Evolutionary conservation across 495 filamentous ascomycete genomes (phyloP).

Genomic region (Annulohypoxylon maeteangense): DNA sequence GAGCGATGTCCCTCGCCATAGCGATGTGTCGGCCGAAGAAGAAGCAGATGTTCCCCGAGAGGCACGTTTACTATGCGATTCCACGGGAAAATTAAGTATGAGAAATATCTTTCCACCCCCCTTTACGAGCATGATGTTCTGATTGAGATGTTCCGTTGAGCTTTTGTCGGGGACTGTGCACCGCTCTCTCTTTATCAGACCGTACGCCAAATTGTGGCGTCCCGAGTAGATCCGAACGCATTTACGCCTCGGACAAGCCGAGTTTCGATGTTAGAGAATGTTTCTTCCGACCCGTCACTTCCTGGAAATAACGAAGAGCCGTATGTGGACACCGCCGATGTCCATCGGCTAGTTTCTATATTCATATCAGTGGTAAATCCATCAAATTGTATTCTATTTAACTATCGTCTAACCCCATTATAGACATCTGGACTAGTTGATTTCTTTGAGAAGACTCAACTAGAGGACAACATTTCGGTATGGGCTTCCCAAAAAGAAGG

Average conservation of each 20-base stretch:
- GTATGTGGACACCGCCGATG: conserved; percentile 24
- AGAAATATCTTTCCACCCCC: background rate
- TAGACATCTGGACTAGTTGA: conserved; percentile 54
- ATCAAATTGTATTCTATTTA: background rate
- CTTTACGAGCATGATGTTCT: background rate
- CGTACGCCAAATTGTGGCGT: conserved; percentile 72
- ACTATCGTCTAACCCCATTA: conserved; percentile 12
- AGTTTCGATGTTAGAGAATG: conserved; percentile 71
- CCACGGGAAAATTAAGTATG: conserved; percentile 66
- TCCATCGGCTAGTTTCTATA: conserved; percentile 42
- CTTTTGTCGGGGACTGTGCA: conserved; percentile 76
- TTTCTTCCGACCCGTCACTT: conserved; percentile 33
- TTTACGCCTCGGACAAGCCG: conserved; percentile 73
- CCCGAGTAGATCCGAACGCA: conserved; percentile 67
- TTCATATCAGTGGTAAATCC: conserved; percentile 51
- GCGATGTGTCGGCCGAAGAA: conserved; percentile 47
- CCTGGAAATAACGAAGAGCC: conserved; percentile 30
- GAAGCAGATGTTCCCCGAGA: conserved; percentile 60
- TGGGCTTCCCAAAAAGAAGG: conserved; percentile 44
- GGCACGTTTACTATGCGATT: conserved; percentile 66
- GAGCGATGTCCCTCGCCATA: conserved; percentile 14
- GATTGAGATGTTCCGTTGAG: conserved; percentile 23
- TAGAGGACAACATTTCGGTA: conserved; percentile 43
- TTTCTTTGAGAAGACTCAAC: conserved; percentile 50
- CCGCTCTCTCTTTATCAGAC: conserved; percentile 75